Evolutionary conservation across 2,329 filamentous ascomycete genomes (phyloP).

Genomic region (Graphilbum sp.): DNA sequence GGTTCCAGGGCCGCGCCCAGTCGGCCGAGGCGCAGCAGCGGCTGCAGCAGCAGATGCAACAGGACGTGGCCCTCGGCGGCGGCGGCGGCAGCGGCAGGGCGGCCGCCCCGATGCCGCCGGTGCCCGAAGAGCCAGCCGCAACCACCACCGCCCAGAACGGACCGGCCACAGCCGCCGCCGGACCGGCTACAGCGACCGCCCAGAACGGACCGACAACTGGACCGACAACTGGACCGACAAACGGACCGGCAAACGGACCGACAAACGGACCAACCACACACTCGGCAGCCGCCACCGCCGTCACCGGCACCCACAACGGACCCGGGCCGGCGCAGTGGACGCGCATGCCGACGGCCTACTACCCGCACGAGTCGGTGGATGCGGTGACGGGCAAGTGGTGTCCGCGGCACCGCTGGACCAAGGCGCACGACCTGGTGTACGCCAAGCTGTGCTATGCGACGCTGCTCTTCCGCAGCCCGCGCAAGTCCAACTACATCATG

Average conservation of each 20-base stretch:
- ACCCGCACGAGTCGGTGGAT: conserved; percentile 27
- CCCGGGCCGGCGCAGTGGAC: conserved; percentile 5
- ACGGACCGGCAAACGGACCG: too few species aligned
- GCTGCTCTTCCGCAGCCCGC: conserved; percentile 36
- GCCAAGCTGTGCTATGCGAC: conserved; percentile 45
- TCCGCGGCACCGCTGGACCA: conserved; percentile 37
- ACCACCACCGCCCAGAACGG: too few species aligned
- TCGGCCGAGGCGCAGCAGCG: conserved; percentile 1
- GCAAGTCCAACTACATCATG: conserved; percentile 42
- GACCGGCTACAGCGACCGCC: too few species aligned
- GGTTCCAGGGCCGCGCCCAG: conserved; percentile 24
- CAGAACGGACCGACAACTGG: too few species aligned
- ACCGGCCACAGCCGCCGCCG: too few species aligned
- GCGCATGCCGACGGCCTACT: conserved; percentile 28
- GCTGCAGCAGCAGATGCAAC: conserved; percentile 1
- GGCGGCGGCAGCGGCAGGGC: too few species aligned
- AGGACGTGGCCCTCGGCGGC: neutral
- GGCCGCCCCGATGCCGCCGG: neutral
- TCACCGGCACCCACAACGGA: too few species aligned
- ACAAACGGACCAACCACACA: too few species aligned
- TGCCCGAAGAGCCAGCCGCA: too few species aligned
- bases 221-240: too few species aligned
- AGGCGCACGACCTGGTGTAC: conserved; percentile 40
- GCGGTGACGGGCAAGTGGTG: conserved; percentile 38
- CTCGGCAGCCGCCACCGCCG: too few species aligned